Evolutionary conservation across 352 stramenopile genomes (phyloP).

Genomic region (Phytophthora idaei): DNA sequence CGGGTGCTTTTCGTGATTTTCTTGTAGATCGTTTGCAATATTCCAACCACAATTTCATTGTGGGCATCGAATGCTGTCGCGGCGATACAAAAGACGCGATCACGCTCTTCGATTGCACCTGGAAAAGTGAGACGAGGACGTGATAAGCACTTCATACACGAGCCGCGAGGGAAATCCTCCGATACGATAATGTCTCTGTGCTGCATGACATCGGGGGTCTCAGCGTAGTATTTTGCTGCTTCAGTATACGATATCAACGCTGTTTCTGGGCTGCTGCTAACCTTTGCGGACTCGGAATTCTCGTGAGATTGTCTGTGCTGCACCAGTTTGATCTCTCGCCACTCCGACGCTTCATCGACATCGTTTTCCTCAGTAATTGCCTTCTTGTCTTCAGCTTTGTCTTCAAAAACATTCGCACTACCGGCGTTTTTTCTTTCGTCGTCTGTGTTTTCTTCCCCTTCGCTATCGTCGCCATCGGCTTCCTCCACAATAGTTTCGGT

Average conservation of each 20-base stretch:
- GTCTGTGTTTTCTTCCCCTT: conserved; percentile 20
- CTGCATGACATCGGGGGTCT: conserved; percentile 43
- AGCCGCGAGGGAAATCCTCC: conserved; percentile 53
- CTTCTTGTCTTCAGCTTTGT: conserved; percentile 16
- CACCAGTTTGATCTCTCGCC: conserved; percentile 64
- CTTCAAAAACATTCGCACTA: not conserved
- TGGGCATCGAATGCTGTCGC: conserved; percentile 53
- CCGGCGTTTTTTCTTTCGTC: conserved; percentile 7
- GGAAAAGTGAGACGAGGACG: conserved; percentile 59
- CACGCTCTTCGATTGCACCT: conserved; percentile 60
- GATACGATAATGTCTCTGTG: conserved; percentile 61
- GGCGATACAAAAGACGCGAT: conserved; percentile 80
- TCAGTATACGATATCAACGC: conserved; percentile 50
- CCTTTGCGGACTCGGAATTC: not conserved
- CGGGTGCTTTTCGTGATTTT: conserved; percentile 41
- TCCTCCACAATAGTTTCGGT: conserved; percentile 51
- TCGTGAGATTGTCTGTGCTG: conserved; percentile 24
- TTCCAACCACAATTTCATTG: conserved; percentile 51
- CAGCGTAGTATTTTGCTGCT: conserved; percentile 47
- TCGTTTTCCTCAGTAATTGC: conserved; percentile 24
- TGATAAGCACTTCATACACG: conserved; percentile 69
- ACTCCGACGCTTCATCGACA: conserved; percentile 44
- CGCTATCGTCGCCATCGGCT: conserved; percentile 34
- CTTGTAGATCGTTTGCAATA: conserved; percentile 74
- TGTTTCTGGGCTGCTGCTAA: conserved; percentile 10